Percentiles rank a stretch among this genome's conserved stretches.
These are phyloP conservation scores for Aquilaria sinensis DNA, from an alignment of 345 rosid genomes.

Conservation along the genomic window DNA sequence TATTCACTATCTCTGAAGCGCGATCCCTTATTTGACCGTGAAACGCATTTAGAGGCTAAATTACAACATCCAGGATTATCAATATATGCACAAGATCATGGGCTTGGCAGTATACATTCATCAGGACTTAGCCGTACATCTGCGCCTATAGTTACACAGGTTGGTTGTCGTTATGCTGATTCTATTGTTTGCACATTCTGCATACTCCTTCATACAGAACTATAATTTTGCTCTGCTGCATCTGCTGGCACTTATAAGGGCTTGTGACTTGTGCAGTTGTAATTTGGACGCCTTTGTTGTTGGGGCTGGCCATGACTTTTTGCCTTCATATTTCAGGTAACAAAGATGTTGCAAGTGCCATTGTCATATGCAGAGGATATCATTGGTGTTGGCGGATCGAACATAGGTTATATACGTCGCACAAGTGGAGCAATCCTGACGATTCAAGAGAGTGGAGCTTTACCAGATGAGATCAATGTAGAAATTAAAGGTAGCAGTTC, in stretches of 20 bases:
- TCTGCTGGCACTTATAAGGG: too few relatives aligned
- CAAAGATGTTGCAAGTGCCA: conserved; percentile 31
- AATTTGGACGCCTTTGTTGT: too few relatives aligned
- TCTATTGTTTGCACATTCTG: too few relatives aligned
- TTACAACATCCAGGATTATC: conserved; percentile 20
- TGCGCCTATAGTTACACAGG: conserved; percentile 35
- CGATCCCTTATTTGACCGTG: conserved; percentile 31
- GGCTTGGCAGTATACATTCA: conserved; percentile 22
- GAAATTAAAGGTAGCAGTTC: conserved; percentile 30
- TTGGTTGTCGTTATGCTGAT: conserved; percentile 10
- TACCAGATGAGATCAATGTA: conserved; percentile 28
- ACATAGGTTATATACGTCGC: conserved; percentile 32
- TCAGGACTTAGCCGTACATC: conserved; percentile 20
- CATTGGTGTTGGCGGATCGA: conserved; percentile 28
- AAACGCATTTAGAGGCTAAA: conserved; percentile 21
- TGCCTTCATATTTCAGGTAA: conserved; percentile 16
- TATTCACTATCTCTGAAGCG: conserved; percentile 33
- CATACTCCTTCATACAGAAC: too few relatives aligned
- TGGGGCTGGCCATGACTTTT: not conserved
- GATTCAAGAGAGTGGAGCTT: conserved; percentile 24
- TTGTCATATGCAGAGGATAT: conserved; percentile 31
- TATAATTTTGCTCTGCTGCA: too few relatives aligned
- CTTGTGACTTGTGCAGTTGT: too few relatives aligned
- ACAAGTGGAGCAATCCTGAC: conserved; percentile 27
- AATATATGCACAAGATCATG: conserved; percentile 22